These are phyloP conservation scores for Fomitopsis schrenkii DNA, from an alignment of 1,284 basidiomycete species.

Conservation along the genomic window DNA sequence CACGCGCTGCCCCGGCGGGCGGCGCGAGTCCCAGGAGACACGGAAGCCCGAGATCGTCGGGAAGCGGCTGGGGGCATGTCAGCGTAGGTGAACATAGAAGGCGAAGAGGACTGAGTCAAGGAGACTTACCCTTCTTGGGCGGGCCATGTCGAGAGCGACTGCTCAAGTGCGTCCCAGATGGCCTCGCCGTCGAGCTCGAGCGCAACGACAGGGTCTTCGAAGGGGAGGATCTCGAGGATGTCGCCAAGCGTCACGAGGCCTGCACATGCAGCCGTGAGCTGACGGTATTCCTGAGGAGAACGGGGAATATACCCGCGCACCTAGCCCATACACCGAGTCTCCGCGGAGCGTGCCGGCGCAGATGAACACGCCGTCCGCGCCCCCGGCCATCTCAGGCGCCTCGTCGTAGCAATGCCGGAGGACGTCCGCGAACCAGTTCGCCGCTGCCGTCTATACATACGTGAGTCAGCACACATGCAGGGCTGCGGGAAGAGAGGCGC, in stretches of 20 bases:
- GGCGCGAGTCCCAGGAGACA: slow-evolving; percentile 83
- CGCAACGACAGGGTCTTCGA: slow-evolving; percentile 84
- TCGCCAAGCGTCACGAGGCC: slow-evolving; percentile 80
- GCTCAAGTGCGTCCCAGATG: slow-evolving; percentile 82
- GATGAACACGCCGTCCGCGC: slow-evolving; percentile 76
- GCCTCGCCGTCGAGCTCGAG: slow-evolving; percentile 78
- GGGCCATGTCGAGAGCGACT: slow-evolving; percentile 76
- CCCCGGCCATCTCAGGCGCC: slow-evolving; percentile 56
- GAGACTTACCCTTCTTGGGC: slow-evolving; percentile 80
- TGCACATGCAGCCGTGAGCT: slow-evolving; percentile 21
- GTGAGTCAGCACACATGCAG: neutral
- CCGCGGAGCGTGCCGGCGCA: slow-evolving; percentile 87
- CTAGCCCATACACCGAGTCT: slow-evolving; percentile 83
- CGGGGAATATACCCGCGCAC: slow-evolving; percentile 28
- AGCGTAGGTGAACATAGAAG: neutral
- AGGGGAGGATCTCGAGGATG: slow-evolving; percentile 85
- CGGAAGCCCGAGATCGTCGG: slow-evolving; percentile 85
- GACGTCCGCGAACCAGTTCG: slow-evolving; percentile 91
- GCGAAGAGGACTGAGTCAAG: neutral
- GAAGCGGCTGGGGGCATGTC: slow-evolving; percentile 60
- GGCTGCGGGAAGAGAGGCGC: neutral
- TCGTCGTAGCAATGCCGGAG: slow-evolving; percentile 86
- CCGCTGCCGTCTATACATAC: slow-evolving; percentile 60
- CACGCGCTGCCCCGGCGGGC: slow-evolving; percentile 67
- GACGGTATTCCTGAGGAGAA: neutral